These are phyloP conservation scores for Oryza punctata DNA, from an alignment of 176 grass and related monocot genomes.

Conservation along the genomic window DNA sequence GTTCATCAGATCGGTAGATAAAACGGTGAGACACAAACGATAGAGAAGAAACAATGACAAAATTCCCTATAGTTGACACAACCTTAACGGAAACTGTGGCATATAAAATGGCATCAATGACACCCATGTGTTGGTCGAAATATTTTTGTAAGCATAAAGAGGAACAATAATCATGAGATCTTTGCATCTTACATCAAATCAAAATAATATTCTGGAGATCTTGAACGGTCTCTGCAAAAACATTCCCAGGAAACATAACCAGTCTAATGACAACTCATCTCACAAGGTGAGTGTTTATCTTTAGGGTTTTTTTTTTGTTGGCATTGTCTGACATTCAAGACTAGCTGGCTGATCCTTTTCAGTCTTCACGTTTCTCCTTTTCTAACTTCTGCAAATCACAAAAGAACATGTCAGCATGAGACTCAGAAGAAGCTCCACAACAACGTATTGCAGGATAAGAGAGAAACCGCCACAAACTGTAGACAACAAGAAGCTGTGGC, in stretches of 20 bases:
- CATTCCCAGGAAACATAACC: neutral
- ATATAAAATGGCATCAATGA: neutral
- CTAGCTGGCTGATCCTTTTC: neutral
- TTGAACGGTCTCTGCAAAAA: slow-evolving; percentile 17
- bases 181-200: slow-evolving; percentile 1
- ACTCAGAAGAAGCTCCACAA: neutral
- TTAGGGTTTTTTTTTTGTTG: neutral
- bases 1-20: neutral
- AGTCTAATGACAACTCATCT: neutral
- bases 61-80: neutral
- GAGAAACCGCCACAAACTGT: neutral
- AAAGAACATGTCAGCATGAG: slow-evolving; percentile 10
- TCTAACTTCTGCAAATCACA: slow-evolving; percentile 53
- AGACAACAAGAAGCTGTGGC: neutral
- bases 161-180: slow-evolving; percentile 12
- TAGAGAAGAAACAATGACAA: neutral
- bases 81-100: neutral
- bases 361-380: slow-evolving; percentile 47
- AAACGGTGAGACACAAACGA: neutral
- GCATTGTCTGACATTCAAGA: slow-evolving; percentile 20
- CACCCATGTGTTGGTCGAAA: neutral
- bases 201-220: neutral
- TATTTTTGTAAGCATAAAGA: neutral
- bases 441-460: neutral
- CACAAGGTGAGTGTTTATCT: neutral